Percentiles rank a stretch among this genome's conserved stretches.
Evolutionary conservation across 2,329 filamentous ascomycete species (phyloP).

Genomic region (Stemphylium lycopersici): DNA sequence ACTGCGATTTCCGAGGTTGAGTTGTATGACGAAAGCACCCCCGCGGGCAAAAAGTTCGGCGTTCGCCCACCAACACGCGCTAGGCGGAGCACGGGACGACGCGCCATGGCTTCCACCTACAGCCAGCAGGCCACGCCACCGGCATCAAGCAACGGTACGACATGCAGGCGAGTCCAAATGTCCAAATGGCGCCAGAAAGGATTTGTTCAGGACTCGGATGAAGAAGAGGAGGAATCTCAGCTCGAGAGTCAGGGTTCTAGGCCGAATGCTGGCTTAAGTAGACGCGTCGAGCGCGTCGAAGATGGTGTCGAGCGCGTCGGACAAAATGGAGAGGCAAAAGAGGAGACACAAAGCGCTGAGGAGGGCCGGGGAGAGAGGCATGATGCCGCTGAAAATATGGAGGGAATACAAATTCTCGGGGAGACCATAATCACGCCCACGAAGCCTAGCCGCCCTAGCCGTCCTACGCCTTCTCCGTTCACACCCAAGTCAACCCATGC

Average conservation of each 20-base stretch:
- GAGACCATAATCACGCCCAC: slow-evolving; percentile 7
- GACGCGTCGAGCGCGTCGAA: slow-evolving; percentile 31
- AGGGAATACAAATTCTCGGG: not conserved
- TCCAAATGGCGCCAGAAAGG: slow-evolving; percentile 57
- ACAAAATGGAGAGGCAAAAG: not conserved
- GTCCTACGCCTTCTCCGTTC: slow-evolving; percentile 28
- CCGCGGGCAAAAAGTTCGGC: slow-evolving; percentile 25
- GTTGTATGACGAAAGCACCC: slow-evolving; percentile 27
- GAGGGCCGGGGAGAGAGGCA: not conserved
- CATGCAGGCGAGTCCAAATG: slow-evolving; percentile 52
- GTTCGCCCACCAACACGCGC: slow-evolving; percentile 21
- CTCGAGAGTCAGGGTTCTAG: slow-evolving; percentile 32
- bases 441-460: slow-evolving; percentile 15
- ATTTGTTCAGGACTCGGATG: slow-evolving; percentile 59
- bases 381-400: not conserved
- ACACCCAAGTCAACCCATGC: slow-evolving; percentile 18
- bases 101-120: slow-evolving; percentile 25
- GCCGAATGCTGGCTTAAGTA: slow-evolving; percentile 16
- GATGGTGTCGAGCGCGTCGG: slow-evolving; percentile 2
- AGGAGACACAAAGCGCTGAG: not conserved
- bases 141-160: slow-evolving; percentile 28
- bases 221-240: slow-evolving; percentile 50
- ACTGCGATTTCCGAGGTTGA: not conserved
- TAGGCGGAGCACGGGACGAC: slow-evolving; percentile 30
- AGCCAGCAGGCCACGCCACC: slow-evolving; percentile 22